These are phyloP conservation scores for Hypomontagnella monticulosa DNA, from an alignment of 495 filamentous ascomycete species.

Conservation along the genomic window DNA sequence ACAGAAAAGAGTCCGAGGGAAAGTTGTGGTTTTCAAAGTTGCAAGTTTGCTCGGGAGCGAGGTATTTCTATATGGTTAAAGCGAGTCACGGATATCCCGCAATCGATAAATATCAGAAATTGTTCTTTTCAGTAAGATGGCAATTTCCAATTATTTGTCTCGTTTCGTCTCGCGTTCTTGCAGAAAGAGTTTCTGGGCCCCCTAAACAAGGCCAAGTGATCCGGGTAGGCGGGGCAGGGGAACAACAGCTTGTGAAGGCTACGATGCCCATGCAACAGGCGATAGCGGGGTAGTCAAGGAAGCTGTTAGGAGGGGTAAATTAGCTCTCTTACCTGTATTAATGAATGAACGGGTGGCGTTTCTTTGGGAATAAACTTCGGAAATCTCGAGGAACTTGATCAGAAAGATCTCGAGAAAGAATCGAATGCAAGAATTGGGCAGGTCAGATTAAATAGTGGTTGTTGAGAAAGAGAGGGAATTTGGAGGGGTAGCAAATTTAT, in stretches of 20 bases:
- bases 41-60: conserved; percentile 7
- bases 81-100: not conserved
- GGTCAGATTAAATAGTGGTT: conserved; percentile 38
- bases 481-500: conserved; percentile 43
- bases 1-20: conserved; percentile 1
- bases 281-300: conserved; percentile 37
- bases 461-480: conserved; percentile 35
- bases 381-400: conserved; percentile 26
- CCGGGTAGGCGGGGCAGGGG: conserved; percentile 28
- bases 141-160: conserved; percentile 10
- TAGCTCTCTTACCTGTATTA: conserved; percentile 30
- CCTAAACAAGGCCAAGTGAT: conserved; percentile 35
- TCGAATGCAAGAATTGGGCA: conserved; percentile 6
- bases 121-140: conserved; percentile 4
- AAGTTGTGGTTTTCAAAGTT: not conserved
- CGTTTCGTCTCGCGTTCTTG: conserved; percentile 14
- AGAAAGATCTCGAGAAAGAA: conserved; percentile 24
- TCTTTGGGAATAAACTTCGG: not conserved
- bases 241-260: conserved; percentile 28
- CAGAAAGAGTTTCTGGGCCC: conserved; percentile 11
- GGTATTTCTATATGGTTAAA: conserved; percentile 33
- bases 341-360: not conserved
- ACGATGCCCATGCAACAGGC: conserved; percentile 23
- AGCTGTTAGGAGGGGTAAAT: conserved; percentile 29
- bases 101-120: conserved; percentile 4